A percentile compares a stretch with the other conserved stretches of the same genome.
These are phyloP conservation scores for Antitrichia curtipendula DNA, from an alignment of 225 moss, liverwort and hornwort genomes.

Conservation along the genomic window DNA sequence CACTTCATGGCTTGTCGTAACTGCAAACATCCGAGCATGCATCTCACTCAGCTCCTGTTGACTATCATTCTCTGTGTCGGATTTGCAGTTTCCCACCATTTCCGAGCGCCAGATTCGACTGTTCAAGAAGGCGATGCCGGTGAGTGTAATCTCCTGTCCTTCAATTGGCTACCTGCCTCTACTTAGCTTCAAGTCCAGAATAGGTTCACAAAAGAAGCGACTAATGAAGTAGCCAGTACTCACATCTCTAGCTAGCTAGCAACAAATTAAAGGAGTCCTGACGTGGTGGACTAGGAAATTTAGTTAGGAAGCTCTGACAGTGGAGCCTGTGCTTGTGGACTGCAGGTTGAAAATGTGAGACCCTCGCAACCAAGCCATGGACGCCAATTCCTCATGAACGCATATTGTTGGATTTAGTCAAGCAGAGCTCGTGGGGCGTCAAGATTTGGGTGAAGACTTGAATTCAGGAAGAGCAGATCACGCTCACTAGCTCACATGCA, in stretches of 20 bases:
- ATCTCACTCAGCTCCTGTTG: background rate
- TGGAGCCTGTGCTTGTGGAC: background rate
- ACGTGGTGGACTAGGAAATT: background rate
- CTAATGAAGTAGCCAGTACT: no score
- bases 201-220: background rate
- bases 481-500: background rate
- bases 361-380: slow-evolving; percentile 1
- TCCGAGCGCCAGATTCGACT: background rate
- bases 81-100: slow-evolving; percentile 3
- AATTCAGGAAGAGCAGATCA: background rate
- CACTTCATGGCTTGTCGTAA: background rate
- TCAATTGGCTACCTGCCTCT: background rate
- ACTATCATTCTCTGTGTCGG: background rate
- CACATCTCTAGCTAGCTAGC: background rate
- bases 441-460: background rate
- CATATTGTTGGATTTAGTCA: background rate
- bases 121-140: slow-evolving; percentile 12
- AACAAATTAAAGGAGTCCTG: background rate
- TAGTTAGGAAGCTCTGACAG: background rate
- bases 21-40: no score
- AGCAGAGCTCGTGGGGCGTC: background rate
- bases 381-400: background rate
- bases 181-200: background rate
- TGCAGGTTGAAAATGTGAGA: background rate
- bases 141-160: background rate